phyloP scores from a whole-genome alignment of 1,284 basidiomycete genomes.

The Albatrellus sp. region DNA sequence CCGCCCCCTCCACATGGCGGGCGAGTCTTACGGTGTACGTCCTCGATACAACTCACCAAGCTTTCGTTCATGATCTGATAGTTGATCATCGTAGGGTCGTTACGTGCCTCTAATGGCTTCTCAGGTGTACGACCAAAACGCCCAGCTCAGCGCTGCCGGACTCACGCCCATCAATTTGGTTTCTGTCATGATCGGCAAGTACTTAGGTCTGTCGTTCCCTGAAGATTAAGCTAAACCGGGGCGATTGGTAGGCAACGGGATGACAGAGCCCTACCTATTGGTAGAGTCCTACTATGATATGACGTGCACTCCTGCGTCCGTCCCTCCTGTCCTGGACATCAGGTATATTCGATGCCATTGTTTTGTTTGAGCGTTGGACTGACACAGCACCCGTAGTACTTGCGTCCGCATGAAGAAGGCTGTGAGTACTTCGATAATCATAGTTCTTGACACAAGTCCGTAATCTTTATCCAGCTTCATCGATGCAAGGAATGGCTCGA shows the following conservation, averaged over 20 bases:
- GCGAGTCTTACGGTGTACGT: constrained; percentile 54
- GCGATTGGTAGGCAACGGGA: constrained; percentile 32
- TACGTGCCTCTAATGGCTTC: constrained; percentile 79
- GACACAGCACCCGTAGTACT: constrained; percentile 9
- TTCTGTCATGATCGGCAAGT: constrained; percentile 68
- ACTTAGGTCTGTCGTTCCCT: background rate
- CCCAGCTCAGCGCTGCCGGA: constrained; percentile 40
- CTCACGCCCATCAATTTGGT: constrained; percentile 67
- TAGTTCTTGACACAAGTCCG: background rate
- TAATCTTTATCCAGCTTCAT: constrained; percentile 11
- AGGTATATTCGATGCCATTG: constrained; percentile 9
- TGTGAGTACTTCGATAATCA: constrained; percentile 17
- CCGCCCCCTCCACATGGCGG: constrained; percentile 57
- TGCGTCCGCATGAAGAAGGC: constrained; percentile 22
- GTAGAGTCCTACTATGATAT: constrained; percentile 21
- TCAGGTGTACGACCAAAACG: constrained; percentile 72
- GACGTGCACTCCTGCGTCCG: constrained; percentile 18
- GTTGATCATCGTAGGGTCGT: constrained; percentile 40
- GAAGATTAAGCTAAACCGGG: too few relatives aligned
- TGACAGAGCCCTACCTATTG: constrained; percentile 17
- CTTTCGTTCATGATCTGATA: too few relatives aligned
- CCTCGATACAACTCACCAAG: background rate
- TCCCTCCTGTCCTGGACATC: constrained; percentile 17
- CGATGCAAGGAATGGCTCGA: constrained; percentile 19
- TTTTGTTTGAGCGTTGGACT: background rate